A percentile compares a stretch with the other conserved stretches of the same genome.
phyloP scores from a whole-genome alignment of 164 flowering plant genomes.

The Piper longum region DNA sequence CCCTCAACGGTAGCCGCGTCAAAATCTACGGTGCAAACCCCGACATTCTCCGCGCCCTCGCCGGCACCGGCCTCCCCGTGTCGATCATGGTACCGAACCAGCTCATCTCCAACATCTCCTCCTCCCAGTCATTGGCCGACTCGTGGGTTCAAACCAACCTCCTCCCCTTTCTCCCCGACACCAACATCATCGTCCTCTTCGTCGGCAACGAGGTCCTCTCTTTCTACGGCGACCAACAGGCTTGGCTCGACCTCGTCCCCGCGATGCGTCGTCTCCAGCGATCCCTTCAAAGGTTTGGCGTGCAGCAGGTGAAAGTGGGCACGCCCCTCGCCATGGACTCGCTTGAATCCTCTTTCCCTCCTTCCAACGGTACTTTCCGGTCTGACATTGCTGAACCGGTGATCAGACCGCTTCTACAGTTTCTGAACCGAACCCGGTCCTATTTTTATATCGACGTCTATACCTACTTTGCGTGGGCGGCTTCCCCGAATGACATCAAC shows the following conservation, averaged over 20 bases:
- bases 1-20: conserved; percentile 49
- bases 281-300: conserved; percentile 25
- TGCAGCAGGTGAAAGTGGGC: conserved; percentile 58
- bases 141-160: conserved; percentile 56
- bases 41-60: conserved; percentile 43
- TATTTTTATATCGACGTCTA: conserved; percentile 73
- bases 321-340: conserved; percentile 76
- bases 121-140: conserved; percentile 42
- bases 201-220: conserved; percentile 84
- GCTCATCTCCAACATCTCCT: conserved; percentile 18
- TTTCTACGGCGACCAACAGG: conserved; percentile 8
- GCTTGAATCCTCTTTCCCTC: conserved; percentile 59
- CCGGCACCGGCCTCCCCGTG: conserved; percentile 38
- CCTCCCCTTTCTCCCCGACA: conserved; percentile 45
- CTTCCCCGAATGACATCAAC: conserved; percentile 22
- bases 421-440: conserved; percentile 64
- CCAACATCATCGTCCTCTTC: conserved; percentile 54
- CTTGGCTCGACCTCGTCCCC: conserved; percentile 57
- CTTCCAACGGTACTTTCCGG: conserved; percentile 73
- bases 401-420: conserved; percentile 54
- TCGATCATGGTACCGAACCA: conserved; percentile 60
- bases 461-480: conserved; percentile 71
- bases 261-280: conserved; percentile 44
- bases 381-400: conserved; percentile 40
- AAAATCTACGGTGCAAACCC: conserved; percentile 51